Base-by-base conservation (phyloP, 2,329 filamentous ascomycete genomes). In the Arthroderma uncinatum region DNA sequence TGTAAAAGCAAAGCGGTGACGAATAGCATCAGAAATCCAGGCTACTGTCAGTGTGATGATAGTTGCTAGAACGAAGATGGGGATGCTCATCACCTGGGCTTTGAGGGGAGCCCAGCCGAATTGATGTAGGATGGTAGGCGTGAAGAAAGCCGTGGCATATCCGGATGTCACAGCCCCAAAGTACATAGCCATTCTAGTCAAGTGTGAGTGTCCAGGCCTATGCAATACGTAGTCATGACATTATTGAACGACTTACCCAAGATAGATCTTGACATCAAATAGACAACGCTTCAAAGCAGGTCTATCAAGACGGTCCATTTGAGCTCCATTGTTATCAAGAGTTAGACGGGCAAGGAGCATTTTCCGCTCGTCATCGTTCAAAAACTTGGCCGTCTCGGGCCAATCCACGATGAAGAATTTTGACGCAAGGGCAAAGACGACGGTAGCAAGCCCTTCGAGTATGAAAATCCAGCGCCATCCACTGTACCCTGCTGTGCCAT, bases 61-160 rank as follows among this genome's bases (percentile, higher is more conserved):
- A 53, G 85, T 82, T 12, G 87, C 85, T 0, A 82, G 78, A 65
- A 85, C 78, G 67, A 81, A 79, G 61, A 84, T 79, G 2, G 79
- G 77, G 19, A 79, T 73, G 0, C 73, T 73, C 67, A 76, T 69
- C 9, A 82, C 63, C 73, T 82, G 60, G 65, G 80, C 71, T 6
- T 64, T 65, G 21, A 78, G 78, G 3, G 75, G 74, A 0, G 74
- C 74, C 65, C 83, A 85, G 2, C 82, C 80, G 1, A 85, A 70
- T 39, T 78, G 76, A 10, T 55, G 66, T 54, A 75, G 66, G 47
- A 76, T 75, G 8, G 73, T 75, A 1, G 72, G 73, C 3, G 72
- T 66, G 63, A 71, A 76, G 57, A 75, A 68, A 9, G 67, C 67
- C n/a, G 70, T 66, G n/a, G 73, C 70, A 62, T 77, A 77, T 9